Conservation (phyloP, 495 filamentous ascomycete genomes). For the Podospora pseudoanserina region DNA sequence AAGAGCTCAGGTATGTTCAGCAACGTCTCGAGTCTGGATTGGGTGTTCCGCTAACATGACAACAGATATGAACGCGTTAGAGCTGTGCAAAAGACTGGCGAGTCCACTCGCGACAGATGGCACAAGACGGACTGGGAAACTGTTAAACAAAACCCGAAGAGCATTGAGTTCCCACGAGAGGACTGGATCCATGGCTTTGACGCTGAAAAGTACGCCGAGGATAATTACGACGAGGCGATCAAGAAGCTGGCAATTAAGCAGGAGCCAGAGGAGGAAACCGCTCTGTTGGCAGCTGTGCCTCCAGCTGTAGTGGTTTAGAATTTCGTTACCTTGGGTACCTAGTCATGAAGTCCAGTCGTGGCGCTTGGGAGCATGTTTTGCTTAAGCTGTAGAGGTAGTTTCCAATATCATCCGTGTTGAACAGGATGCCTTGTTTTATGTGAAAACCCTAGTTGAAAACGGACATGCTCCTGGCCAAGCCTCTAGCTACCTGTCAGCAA, state of each 20-base stretch:
- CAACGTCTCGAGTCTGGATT: not conserved
- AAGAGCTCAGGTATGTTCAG: slow-evolving; percentile 42
- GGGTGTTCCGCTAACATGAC: slow-evolving; percentile 8
- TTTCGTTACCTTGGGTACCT: too few relatives aligned
- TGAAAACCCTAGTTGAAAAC: too few relatives aligned
- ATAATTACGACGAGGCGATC: slow-evolving; percentile 46
- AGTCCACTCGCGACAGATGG: slow-evolving; percentile 53
- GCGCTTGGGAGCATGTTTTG: too few relatives aligned
- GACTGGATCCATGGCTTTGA: slow-evolving; percentile 58
- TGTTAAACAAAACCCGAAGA: slow-evolving; percentile 49
- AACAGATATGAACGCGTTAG: slow-evolving; percentile 43
- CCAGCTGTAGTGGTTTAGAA: slow-evolving; percentile 16
- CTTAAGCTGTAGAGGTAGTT: too few relatives aligned
- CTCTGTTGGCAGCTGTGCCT: slow-evolving; percentile 15
- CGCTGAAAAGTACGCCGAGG: slow-evolving; percentile 53
- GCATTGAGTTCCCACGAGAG: slow-evolving; percentile 51
- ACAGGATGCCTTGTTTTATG: too few relatives aligned
- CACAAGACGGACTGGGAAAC: slow-evolving; percentile 56
- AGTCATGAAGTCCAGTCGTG: too few relatives aligned
- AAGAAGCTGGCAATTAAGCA: slow-evolving; percentile 18
- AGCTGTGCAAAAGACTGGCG: slow-evolving; percentile 51
- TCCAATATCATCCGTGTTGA: too few relatives aligned
- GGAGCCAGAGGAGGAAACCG: slow-evolving; percentile 7
- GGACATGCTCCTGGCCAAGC: too few relatives aligned
- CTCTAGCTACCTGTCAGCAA: not conserved